Percentiles rank a stretch among this genome's conserved stretches.
Evolutionary conservation across 257 asterid species (phyloP).

Genomic region (Agastache rugosa): DNA sequence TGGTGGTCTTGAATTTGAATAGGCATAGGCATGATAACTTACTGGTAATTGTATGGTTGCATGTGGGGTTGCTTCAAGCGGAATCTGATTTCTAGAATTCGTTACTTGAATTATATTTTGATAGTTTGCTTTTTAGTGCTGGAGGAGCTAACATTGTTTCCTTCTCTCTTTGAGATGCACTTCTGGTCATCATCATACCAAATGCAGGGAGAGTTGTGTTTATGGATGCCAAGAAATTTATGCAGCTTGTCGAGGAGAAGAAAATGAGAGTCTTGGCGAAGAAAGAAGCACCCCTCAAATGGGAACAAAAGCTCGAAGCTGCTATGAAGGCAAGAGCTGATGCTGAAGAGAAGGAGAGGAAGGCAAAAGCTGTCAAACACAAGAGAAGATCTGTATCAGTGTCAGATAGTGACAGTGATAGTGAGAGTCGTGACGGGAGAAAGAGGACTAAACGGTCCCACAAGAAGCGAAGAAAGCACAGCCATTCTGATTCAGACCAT

Average conservation of each 20-base stretch:
- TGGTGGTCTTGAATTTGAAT: too few species aligned
- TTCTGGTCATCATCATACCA: conserved; percentile 97
- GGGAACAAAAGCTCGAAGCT: conserved; percentile 99
- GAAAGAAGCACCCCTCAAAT: conserved; percentile 90
- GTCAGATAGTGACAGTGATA: conserved; percentile 56
- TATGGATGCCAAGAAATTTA: conserved; percentile 96
- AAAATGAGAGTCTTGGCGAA: conserved; percentile 81
- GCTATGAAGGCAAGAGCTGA: conserved; percentile 78
- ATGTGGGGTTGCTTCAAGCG: neutral
- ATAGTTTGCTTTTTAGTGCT: conserved; percentile 30
- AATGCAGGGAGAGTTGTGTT: conserved; percentile 91
- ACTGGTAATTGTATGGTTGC: neutral
- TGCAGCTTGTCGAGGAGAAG: conserved; percentile 98
- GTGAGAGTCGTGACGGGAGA: conserved; percentile 50
- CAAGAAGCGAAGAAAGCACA: conserved; percentile 65
- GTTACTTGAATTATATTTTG: neutral
- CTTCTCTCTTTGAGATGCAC: conserved; percentile 99
- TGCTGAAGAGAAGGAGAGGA: conserved; percentile 72
- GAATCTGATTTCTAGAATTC: neutral
- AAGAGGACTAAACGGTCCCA: conserved; percentile 56
- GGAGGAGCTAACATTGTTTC: conserved; percentile 95
- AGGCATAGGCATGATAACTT: neutral
- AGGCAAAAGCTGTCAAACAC: conserved; percentile 58
- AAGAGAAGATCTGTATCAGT: conserved; percentile 63
- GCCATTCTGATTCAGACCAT: conserved; percentile 59